phyloP scores from a whole-genome alignment of 495 filamentous ascomycete genomes.

The Penicillium soppii region DNA sequence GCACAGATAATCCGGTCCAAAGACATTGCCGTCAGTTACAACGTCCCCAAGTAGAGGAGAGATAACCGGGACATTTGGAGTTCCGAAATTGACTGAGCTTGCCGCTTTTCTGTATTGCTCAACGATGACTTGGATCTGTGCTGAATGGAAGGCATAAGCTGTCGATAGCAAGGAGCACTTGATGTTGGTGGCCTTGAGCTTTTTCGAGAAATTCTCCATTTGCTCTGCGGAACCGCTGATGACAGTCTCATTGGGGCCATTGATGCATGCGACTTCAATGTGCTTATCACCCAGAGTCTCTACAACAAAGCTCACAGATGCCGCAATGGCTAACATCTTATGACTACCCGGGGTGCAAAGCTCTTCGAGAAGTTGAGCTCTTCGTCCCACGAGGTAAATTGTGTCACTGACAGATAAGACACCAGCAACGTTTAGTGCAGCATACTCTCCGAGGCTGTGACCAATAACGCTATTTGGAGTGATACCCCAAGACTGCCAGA shows the following conservation, averaged over 20 bases:
- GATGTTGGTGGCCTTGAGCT: too few species aligned
- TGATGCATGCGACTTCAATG: too few species aligned
- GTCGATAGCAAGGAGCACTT: too few species aligned
- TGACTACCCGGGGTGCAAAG: slow-evolving; percentile 18
- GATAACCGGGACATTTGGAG: not conserved
- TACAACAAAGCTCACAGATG: too few species aligned
- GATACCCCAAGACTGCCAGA: slow-evolving; percentile 74
- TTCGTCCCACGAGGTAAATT: slow-evolving; percentile 51
- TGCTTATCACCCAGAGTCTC: not conserved
- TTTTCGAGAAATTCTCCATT: too few species aligned
- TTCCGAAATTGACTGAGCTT: not conserved
- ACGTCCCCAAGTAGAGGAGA: not conserved
- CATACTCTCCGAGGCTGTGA: slow-evolving; percentile 83
- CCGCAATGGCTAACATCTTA: slow-evolving; percentile 55
- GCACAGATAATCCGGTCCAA: not conserved
- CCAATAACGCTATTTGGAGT: slow-evolving; percentile 70
- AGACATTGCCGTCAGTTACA: not conserved
- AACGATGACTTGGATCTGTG: slow-evolving; percentile 69
- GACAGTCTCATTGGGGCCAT: too few species aligned
- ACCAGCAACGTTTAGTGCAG: slow-evolving; percentile 74
- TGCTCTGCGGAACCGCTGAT: too few species aligned
- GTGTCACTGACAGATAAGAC: slow-evolving; percentile 74
- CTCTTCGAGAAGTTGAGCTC: slow-evolving; percentile 22
- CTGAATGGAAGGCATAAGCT: slow-evolving; percentile 73
- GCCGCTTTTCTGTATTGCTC: slow-evolving; percentile 33